Percentiles rank a stretch among this genome's conserved stretches.
These are phyloP conservation scores for Stachybotrys echinatus DNA, from an alignment of 2,329 filamentous ascomycete genomes.

Conservation along the genomic window DNA sequence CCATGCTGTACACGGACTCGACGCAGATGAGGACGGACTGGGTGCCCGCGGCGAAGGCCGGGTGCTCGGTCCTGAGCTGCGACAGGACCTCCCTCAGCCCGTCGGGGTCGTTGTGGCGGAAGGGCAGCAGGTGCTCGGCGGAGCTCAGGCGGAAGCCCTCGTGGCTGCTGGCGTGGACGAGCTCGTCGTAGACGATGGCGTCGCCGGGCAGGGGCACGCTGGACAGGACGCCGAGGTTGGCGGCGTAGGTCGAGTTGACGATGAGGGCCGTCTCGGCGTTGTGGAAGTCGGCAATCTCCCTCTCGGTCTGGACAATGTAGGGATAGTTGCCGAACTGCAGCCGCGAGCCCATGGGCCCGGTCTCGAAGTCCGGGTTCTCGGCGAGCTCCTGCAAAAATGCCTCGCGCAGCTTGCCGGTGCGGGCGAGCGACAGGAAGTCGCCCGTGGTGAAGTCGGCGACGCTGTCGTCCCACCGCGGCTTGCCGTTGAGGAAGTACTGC, in stretches of 20 bases:
- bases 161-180: slow-evolving; percentile 60
- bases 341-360: slow-evolving; percentile 54
- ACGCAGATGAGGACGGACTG: slow-evolving; percentile 29
- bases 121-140: slow-evolving; percentile 36
- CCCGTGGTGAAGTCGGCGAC: slow-evolving; percentile 55
- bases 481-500: slow-evolving; percentile 17
- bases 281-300: slow-evolving; percentile 60
- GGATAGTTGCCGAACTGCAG: slow-evolving; percentile 59
- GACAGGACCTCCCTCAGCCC: slow-evolving; percentile 28
- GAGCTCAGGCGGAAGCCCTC: slow-evolving; percentile 55
- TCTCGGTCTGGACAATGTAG: slow-evolving; percentile 42
- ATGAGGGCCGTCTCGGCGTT: slow-evolving; percentile 50
- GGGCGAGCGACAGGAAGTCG: slow-evolving; percentile 58
- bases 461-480: neutral
- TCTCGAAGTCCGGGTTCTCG: slow-evolving; percentile 15
- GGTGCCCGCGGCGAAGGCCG: slow-evolving; percentile 15
- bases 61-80: slow-evolving; percentile 19
- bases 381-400: slow-evolving; percentile 37
- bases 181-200: slow-evolving; percentile 55
- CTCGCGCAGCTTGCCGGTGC: slow-evolving; percentile 35
- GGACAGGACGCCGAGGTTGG: slow-evolving; percentile 44
- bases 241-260: slow-evolving; percentile 53
- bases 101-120: slow-evolving; percentile 34
- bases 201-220: slow-evolving; percentile 44
- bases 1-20: slow-evolving; percentile 38